Percentiles rank a stretch among this genome's conserved stretches.
Evolutionary conservation across 306 rosid species (phyloP).

Genomic region (Dalbergia oliveri): DNA sequence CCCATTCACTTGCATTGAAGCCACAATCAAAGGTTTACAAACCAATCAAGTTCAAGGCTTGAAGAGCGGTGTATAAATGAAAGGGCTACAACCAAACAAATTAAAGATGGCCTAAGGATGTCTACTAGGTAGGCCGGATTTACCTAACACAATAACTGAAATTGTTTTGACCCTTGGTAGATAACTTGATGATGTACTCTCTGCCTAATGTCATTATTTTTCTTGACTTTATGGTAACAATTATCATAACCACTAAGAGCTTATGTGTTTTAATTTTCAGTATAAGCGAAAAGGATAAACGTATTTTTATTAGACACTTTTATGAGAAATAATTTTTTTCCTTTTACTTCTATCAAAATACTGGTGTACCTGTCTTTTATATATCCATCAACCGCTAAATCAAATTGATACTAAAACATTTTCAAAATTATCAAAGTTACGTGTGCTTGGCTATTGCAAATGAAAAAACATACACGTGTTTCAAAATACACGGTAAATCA

Average conservation of each 20-base stretch:
- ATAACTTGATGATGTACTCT: constrained; percentile 23
- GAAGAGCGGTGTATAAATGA: not conserved
- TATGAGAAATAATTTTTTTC: too few relatives aligned
- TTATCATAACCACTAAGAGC: constrained; percentile 11
- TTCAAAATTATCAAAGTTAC: too few relatives aligned
- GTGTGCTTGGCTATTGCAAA: too few relatives aligned
- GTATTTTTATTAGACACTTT: too few relatives aligned
- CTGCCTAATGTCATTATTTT: not conserved
- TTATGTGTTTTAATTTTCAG: too few relatives aligned
- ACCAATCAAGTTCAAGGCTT: not conserved
- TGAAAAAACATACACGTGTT: too few relatives aligned
- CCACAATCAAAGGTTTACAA: constrained; percentile 37
- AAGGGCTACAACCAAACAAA: constrained; percentile 34
- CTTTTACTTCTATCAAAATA: too few relatives aligned
- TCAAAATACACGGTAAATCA: too few relatives aligned
- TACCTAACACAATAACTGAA: constrained; percentile 47
- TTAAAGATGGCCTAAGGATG: constrained; percentile 7
- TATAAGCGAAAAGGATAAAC: too few relatives aligned
- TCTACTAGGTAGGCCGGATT: constrained; percentile 45
- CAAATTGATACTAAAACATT: too few relatives aligned
- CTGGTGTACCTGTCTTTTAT: too few relatives aligned
- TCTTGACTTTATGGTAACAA: constrained; percentile 38
- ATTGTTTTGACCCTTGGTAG: constrained; percentile 40
- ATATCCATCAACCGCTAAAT: too few relatives aligned
- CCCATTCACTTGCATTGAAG: constrained; percentile 54